A percentile compares a stretch with the other conserved stretches of the same genome.
Evolutionary conservation across 2,329 filamentous ascomycete genomes (phyloP).

Genomic region (Arthrobotrys pseudoclavata): DNA sequence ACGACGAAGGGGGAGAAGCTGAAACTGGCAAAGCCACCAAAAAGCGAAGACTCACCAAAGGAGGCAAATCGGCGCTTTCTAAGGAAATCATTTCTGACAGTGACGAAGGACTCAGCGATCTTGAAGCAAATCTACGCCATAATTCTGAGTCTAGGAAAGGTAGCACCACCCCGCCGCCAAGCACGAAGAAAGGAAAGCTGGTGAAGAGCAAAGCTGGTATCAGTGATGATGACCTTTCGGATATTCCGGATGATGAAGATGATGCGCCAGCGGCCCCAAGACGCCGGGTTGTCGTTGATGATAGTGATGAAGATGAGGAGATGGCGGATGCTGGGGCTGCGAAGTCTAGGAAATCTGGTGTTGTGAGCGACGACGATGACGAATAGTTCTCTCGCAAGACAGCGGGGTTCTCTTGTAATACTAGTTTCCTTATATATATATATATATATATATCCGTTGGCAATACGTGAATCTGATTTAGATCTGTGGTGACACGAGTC

Average conservation of each 20-base stretch:
- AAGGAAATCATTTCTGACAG: constrained; percentile 52
- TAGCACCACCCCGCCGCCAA: constrained; percentile 36
- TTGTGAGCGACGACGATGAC: constrained; percentile 30
- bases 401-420: constrained; percentile 38
- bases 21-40: constrained; percentile 38
- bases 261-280: constrained; percentile 27
- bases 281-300: constrained; percentile 22
- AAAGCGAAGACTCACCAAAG: constrained; percentile 46
- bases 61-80: constrained; percentile 37
- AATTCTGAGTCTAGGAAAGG: constrained; percentile 42
- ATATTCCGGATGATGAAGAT: constrained; percentile 10
- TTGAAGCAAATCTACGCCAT: constrained; percentile 27
- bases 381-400: constrained; percentile 5
- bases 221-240: constrained; percentile 46
- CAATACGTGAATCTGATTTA: too few relatives aligned
- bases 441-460: neutral
- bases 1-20: constrained; percentile 34
- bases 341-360: constrained; percentile 5
- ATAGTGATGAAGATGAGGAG: constrained; percentile 59
- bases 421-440: constrained; percentile 14
- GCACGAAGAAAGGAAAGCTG: constrained; percentile 40
- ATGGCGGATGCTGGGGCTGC: constrained; percentile 61
- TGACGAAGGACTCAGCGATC: constrained; percentile 43
- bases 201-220: constrained; percentile 47
- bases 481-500: too few relatives aligned